Percentiles rank a stretch among this genome's conserved stretches.
These are phyloP conservation scores for Setaria italica DNA, from an alignment of 202 grass and related monocot genomes.

Conservation along the genomic window DNA sequence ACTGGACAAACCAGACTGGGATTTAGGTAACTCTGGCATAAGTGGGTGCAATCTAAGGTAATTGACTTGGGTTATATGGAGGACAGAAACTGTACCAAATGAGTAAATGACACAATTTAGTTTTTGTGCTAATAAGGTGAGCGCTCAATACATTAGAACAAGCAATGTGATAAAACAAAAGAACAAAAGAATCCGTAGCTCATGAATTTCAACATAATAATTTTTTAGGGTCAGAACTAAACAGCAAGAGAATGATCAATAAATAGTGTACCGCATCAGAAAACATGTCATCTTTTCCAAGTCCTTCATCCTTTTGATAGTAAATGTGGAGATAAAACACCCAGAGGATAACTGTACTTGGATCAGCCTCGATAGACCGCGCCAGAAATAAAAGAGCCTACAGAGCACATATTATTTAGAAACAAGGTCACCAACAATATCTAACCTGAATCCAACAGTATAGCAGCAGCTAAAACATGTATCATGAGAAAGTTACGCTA, in stretches of 20 bases:
- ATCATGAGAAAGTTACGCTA: slow-evolving; percentile 13
- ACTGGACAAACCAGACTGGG: background rate
- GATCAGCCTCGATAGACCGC: slow-evolving; percentile 81
- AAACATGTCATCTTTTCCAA: slow-evolving; percentile 98
- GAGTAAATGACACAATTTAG: background rate
- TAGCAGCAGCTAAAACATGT: background rate
- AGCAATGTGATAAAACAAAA: background rate
- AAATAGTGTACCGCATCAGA: slow-evolving; percentile 83
- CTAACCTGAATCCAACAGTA: slow-evolving; percentile 28
- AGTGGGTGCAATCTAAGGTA: background rate
- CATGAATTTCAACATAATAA: background rate
- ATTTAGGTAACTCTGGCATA: background rate
- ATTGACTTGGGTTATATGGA: background rate
- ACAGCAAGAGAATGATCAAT: slow-evolving; percentile 31
- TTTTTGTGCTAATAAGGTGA: background rate
- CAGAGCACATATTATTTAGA: slow-evolving; percentile 59
- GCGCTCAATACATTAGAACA: background rate
- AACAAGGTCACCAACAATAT: slow-evolving; percentile 37
- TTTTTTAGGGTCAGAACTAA: background rate
- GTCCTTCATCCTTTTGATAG: slow-evolving; percentile 85
- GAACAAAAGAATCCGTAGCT: background rate
- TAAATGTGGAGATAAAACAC: slow-evolving; percentile 98
- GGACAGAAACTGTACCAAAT: background rate
- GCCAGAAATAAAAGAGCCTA: slow-evolving; percentile 86
- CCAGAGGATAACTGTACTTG: slow-evolving; percentile 80